Conservation (phyloP, 192 early-diverging fungal species). For the Rhizophagus prolifer region DNA sequence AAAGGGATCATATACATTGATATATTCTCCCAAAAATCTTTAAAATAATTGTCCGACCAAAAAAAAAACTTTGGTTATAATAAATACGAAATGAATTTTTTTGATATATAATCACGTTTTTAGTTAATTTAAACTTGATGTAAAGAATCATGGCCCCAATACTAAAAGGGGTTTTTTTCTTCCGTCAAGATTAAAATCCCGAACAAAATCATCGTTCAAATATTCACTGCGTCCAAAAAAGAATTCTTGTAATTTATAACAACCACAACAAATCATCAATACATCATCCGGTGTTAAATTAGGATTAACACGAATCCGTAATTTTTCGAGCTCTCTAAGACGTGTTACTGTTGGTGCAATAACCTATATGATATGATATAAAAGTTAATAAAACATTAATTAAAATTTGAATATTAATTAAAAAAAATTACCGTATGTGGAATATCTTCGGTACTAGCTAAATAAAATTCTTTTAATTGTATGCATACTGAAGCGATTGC, state of each 20-base stretch:
- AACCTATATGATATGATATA: neutral
- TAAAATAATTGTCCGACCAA: no score
- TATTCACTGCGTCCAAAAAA: conserved; percentile 20
- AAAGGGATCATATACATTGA: no score
- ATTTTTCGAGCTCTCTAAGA: conserved; percentile 4
- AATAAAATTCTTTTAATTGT: conserved; percentile 24
- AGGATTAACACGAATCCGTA: conserved; percentile 23
- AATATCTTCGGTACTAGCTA: conserved; percentile 28
- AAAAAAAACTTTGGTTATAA: neutral
- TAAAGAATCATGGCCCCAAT: neutral
- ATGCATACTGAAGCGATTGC: neutral
- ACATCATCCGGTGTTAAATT: conserved; percentile 13
- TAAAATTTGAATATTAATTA: no score
- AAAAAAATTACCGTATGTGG: conserved; percentile 5
- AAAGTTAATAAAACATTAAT: no score
- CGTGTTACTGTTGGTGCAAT: neutral
- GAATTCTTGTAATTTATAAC: conserved; percentile 21
- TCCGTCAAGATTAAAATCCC: conserved; percentile 14
- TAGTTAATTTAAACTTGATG: neutral
- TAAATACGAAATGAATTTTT: neutral
- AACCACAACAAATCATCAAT: conserved; percentile 16
- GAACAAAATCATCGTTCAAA: conserved; percentile 10
- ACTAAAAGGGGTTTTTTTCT: conserved; percentile 16
- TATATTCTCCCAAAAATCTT: no score
- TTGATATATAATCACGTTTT: no score